Evolutionary conservation across 1,284 basidiomycete species (phyloP).

Genomic region (Lentinula novae-zelandiae): DNA sequence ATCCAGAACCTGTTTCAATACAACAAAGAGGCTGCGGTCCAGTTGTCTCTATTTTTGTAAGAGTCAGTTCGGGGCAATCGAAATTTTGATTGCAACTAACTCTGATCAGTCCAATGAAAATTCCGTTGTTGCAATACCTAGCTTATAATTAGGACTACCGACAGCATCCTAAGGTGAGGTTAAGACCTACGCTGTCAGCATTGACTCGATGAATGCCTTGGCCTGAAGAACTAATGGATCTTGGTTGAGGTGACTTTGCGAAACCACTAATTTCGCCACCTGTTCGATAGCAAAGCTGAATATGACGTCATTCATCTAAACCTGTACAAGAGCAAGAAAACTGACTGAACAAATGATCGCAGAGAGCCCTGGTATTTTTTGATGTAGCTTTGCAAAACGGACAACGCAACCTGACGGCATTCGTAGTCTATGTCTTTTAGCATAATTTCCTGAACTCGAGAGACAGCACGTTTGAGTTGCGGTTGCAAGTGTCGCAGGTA

Average conservation of each 20-base stretch:
- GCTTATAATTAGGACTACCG: background rate
- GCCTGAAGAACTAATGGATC: slow-evolving; percentile 57
- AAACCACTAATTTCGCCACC: slow-evolving; percentile 42
- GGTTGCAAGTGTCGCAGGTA: slow-evolving; percentile 50
- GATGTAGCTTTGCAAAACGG: slow-evolving; percentile 57
- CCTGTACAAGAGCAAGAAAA: slow-evolving; percentile 9
- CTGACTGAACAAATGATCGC: slow-evolving; percentile 51
- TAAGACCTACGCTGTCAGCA: slow-evolving; percentile 42
- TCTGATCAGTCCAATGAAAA: slow-evolving; percentile 55
- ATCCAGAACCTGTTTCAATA: slow-evolving; percentile 47
- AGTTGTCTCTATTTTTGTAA: slow-evolving; percentile 27
- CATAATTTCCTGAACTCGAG: slow-evolving; percentile 48
- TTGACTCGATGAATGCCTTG: slow-evolving; percentile 47
- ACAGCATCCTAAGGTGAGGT: slow-evolving; percentile 5
- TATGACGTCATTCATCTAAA: background rate
- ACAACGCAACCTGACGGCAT: slow-evolving; percentile 57
- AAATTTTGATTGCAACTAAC: slow-evolving; percentile 26
- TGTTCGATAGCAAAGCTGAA: slow-evolving; percentile 46
- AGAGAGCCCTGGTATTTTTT: slow-evolving; percentile 52
- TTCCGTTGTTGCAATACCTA: slow-evolving; percentile 51
- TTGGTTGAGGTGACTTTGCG: slow-evolving; percentile 46
- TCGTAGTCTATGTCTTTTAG: slow-evolving; percentile 57
- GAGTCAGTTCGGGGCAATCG: background rate
- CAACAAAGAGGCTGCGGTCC: slow-evolving; percentile 45
- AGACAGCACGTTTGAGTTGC: slow-evolving; percentile 46